Percentiles rank a stretch among this genome's conserved stretches.
Conservation (phyloP, 2,329 filamentous ascomycete genomes). For the Talaromyces albobiverticillius region DNA sequence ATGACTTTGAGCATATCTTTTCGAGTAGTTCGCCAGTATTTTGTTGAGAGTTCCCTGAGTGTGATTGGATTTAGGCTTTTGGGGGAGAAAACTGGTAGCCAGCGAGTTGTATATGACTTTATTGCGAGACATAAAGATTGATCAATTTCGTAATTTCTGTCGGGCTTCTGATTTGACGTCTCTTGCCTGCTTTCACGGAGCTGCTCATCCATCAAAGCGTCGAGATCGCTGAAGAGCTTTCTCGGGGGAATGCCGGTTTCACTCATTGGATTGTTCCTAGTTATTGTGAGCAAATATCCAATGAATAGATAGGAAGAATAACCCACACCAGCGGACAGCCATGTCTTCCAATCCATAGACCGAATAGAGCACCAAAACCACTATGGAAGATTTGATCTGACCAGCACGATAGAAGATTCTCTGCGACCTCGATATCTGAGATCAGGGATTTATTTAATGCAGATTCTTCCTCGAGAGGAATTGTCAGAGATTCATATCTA, state of each 20-base stretch:
- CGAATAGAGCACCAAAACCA: not conserved
- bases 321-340: not conserved
- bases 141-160: not conserved
- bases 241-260: not conserved
- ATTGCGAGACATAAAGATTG: not conserved
- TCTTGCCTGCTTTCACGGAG: not conserved
- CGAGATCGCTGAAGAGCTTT: not conserved
- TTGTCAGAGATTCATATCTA: not conserved
- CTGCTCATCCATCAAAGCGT: not conserved
- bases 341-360: not conserved
- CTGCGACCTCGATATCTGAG: not conserved
- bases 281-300: not conserved
- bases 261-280: not conserved
- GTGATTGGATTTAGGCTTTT: not conserved
- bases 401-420: not conserved
- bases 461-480: not conserved
- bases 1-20: slow-evolving; percentile 1
- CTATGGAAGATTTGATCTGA: not conserved
- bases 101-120: not conserved
- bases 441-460: not conserved
- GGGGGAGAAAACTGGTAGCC: not conserved
- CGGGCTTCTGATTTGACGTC: not conserved
- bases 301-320: no score
- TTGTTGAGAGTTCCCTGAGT: not conserved
- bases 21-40: not conserved